Conservation (phyloP, 148 eudicot genomes). For the Amaranthus palmeri region DNA sequence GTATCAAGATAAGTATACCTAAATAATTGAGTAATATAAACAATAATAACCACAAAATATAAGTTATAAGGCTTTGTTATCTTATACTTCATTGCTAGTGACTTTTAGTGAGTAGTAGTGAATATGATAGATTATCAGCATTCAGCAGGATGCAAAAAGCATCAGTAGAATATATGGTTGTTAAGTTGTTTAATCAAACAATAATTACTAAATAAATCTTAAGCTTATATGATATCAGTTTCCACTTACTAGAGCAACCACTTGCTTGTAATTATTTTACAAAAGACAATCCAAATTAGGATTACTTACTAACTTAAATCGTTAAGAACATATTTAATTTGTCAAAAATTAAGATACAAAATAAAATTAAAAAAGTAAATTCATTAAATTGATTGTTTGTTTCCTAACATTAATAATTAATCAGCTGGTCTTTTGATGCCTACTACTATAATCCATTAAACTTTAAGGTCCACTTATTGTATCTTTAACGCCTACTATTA, state of each 20-base stretch:
- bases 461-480: no score
- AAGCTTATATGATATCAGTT: background rate
- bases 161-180: background rate
- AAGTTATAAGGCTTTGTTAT: background rate
- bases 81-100: background rate
- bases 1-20: background rate
- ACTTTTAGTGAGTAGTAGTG: background rate
- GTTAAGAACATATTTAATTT: no score
- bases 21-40: background rate
- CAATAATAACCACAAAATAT: background rate
- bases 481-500: no score
- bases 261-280: background rate
- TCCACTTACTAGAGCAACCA: background rate
- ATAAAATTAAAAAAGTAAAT: no score
- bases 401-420: no score
- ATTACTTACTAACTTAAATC: no score
- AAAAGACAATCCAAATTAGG: no score
- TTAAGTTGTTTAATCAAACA: slow-evolving; percentile 7
- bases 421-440: no score
- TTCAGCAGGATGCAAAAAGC: background rate
- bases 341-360: no score
- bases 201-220: background rate
- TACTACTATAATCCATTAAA: no score
- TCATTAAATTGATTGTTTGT: no score
- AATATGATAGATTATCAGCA: background rate